Conservation (phyloP, 2,329 filamentous ascomycete genomes). For the Microsporum canis region DNA sequence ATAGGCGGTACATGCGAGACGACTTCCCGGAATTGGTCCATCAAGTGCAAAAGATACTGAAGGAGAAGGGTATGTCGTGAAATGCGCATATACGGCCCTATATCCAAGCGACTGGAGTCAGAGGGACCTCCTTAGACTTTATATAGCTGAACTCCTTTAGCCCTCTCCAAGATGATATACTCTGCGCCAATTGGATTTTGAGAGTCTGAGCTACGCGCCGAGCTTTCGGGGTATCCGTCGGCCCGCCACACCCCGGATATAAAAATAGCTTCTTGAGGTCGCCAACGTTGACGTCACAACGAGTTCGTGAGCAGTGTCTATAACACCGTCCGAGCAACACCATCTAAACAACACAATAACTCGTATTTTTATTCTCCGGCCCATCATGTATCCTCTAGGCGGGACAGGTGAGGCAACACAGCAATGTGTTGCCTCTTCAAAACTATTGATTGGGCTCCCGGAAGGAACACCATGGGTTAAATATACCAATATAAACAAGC, state of each 20-base stretch:
- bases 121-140: slow-evolving; percentile 17
- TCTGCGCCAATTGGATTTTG: slow-evolving; percentile 19
- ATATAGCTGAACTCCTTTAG: slow-evolving; percentile 18
- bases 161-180: slow-evolving; percentile 22
- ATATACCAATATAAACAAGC: neutral
- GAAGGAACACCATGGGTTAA: neutral
- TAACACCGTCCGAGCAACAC: neutral
- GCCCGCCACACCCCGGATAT: no score
- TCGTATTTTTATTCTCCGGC: neutral
- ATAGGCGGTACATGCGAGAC: no score
- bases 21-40: no score
- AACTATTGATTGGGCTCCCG: neutral
- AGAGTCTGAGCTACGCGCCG: slow-evolving; percentile 5
- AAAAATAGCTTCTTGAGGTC: no score
- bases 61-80: no score
- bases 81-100: slow-evolving; percentile 1
- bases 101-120: slow-evolving; percentile 13
- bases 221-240: no score
- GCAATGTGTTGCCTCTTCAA: neutral
- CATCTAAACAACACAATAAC: neutral
- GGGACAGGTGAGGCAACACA: neutral
- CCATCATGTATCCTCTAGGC: neutral
- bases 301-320: neutral
- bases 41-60: no score
- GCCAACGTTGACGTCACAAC: neutral